Conservation (phyloP, 2,329 filamentous ascomycete species). For the Pezicula carpinea region DNA sequence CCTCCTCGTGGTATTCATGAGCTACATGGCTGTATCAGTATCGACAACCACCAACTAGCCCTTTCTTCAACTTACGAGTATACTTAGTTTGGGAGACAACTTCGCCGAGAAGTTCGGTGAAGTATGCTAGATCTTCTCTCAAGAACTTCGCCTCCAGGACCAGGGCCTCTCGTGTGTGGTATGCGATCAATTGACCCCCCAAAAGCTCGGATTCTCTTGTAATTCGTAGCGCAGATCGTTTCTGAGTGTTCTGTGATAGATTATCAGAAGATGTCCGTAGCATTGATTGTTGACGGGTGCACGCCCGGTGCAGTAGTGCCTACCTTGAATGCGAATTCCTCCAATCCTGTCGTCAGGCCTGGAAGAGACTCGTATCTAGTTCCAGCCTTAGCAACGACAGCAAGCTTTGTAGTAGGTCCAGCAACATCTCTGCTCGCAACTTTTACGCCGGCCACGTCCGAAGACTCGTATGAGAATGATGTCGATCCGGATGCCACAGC, state of each 20-base stretch:
- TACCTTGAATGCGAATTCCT: conserved; percentile 96
- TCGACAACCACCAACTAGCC: conserved; percentile 8
- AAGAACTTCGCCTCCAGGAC: conserved; percentile 94
- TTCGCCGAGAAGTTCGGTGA: conserved; percentile 91
- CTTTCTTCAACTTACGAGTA: conserved; percentile 50
- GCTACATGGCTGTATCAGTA: conserved; percentile 43
- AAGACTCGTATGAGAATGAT: conserved; percentile 81
- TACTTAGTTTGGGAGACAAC: conserved; percentile 86
- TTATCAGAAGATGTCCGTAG: background rate
- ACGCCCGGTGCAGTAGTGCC: conserved; percentile 32
- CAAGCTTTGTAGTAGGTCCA: conserved; percentile 85
- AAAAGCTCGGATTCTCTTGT: conserved; percentile 93
- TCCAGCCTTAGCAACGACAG: conserved; percentile 89
- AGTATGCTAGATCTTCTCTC: conserved; percentile 93
- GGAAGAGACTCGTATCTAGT: conserved; percentile 88
- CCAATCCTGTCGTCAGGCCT: conserved; percentile 82
- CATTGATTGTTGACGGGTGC: conserved; percentile 19
- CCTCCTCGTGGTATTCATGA: conserved; percentile 86
- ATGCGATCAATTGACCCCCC: conserved; percentile 80
- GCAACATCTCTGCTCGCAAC: conserved; percentile 85
- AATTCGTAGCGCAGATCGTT: conserved; percentile 87
- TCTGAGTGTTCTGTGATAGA: conserved; percentile 66
- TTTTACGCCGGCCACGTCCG: conserved; percentile 85
- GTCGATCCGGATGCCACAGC: conserved; percentile 60
- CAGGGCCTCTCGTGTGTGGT: conserved; percentile 89